Percentiles rank a stretch among this genome's conserved stretches.
Evolutionary conservation across 2,329 filamentous ascomycete genomes (phyloP).

Genomic region (Botrytis hyacinthi): DNA sequence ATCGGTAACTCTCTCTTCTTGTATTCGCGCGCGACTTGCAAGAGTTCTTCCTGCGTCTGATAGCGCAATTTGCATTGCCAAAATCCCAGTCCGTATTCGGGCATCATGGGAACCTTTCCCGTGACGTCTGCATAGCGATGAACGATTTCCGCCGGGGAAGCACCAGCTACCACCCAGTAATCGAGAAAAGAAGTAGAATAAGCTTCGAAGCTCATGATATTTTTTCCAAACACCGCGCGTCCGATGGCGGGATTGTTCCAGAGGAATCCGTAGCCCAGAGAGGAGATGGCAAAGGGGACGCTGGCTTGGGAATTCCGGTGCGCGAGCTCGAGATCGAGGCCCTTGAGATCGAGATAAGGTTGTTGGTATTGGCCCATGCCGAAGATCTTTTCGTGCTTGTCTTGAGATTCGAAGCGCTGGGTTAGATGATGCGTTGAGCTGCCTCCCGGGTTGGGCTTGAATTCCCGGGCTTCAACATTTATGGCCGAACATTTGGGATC

Average conservation of each 20-base stretch:
- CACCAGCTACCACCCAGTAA: conserved; percentile 62
- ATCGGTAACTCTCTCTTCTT: conserved; percentile 54
- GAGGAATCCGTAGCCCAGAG: conserved; percentile 59
- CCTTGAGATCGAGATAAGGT: conserved; percentile 60
- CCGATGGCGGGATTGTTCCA: conserved; percentile 67
- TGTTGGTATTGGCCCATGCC: conserved; percentile 71
- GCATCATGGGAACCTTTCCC: conserved; percentile 64
- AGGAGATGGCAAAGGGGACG: conserved; percentile 61
- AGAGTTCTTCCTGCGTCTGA: conserved; percentile 62
- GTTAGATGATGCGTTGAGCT: conserved; percentile 53
- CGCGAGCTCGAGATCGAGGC: conserved; percentile 60
- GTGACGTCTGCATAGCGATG: conserved; percentile 56
- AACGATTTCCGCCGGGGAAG: conserved; percentile 54
- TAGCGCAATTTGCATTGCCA: conserved; percentile 69
- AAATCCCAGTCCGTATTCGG: conserved; percentile 65
- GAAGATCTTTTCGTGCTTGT: conserved; percentile 58
- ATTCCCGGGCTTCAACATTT: conserved; percentile 50
- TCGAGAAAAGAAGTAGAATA: conserved; percentile 57
- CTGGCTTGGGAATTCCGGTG: conserved; percentile 66
- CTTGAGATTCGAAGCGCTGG: conserved; percentile 55
- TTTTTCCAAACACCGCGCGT: conserved; percentile 58
- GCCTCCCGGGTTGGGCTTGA: conserved; percentile 47
- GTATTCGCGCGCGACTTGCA: conserved; percentile 60
- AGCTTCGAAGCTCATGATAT: conserved; percentile 61
- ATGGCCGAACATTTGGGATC: conserved; percentile 53